phyloP scores from a whole-genome alignment of 2,329 filamentous ascomycete species.

The Botrytis deweyae region DNA sequence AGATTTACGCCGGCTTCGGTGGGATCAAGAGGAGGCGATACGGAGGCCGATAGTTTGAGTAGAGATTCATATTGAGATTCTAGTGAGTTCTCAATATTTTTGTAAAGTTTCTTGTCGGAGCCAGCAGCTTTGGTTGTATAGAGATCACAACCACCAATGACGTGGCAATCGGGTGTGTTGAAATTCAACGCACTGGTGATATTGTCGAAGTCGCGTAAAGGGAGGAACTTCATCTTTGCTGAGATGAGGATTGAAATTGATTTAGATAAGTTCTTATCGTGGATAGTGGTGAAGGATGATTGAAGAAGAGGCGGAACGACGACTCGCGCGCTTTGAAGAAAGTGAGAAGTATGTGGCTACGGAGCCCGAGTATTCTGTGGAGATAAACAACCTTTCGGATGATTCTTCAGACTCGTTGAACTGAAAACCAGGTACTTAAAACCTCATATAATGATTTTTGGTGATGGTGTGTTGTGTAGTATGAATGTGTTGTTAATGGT shows the following conservation, averaged over 20 bases:
- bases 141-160: constrained; percentile 90
- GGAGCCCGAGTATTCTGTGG: constrained; percentile 37
- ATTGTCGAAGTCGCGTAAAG: constrained; percentile 85
- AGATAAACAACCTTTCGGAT: constrained; percentile 36
- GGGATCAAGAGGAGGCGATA: constrained; percentile 79
- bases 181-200: constrained; percentile 94
- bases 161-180: constrained; percentile 87
- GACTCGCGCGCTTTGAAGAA: constrained; percentile 31
- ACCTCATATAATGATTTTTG: constrained; percentile 28
- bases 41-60: constrained; percentile 78
- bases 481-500: neutral
- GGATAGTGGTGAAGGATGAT: constrained; percentile 23
- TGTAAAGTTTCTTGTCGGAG: constrained; percentile 95
- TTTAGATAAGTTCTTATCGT: constrained; percentile 35
- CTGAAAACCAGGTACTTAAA: constrained; percentile 39
- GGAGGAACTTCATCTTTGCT: constrained; percentile 70
- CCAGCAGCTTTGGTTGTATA: constrained; percentile 97
- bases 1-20: constrained; percentile 69
- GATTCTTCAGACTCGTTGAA: constrained; percentile 40
- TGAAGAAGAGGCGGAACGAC: constrained; percentile 19
- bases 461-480: constrained; percentile 15
- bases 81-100: constrained; percentile 87
- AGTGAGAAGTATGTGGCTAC: constrained; percentile 38
- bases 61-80: constrained; percentile 89
- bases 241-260: constrained; percentile 27